Base-by-base conservation (phyloP, 129 eudicot species). In the Silybum marianum region DNA sequence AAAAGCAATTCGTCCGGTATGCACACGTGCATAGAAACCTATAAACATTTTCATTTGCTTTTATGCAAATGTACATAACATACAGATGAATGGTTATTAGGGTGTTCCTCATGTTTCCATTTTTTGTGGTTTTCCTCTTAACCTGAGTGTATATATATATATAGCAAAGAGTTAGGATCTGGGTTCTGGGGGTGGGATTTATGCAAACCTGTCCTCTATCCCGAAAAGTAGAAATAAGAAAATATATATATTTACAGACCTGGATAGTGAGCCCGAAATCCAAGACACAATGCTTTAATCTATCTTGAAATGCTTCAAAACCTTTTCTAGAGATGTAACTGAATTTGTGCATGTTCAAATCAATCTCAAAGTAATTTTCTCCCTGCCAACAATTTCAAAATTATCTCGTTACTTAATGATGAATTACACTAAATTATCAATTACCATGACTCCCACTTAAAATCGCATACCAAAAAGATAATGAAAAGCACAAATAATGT, bases 241-340 rank as follows among this genome's bases (percentile, higher is more conserved):
- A 58, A 24, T 24, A 62, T 73, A 73, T 73, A 73, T 66, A 75
- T 65, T 65, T 66, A 36, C 44, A 14, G 11, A 93, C 99, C 99
- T 96, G 99, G 65, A 96, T 90, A 9, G 99, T 93, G 69, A 93
- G 91, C 25, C 99, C 99, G 75, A 93, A 91, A 84, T 96, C 99
- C 44, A 96, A 74, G 70, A 90, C 85, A 71, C 95, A 93, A 48
- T 73, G 82, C 83, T 96, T 93, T 80, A 96, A 77, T 85, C 98
- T 83, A 68, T 93, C 97, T 75, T 86, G 92, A 79, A 96, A 88
- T 73, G 99, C 91, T 81, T 96, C 99, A 11, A 96, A 88, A 39
- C 99, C 99, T 86, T 90, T 96, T 78, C 98, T 90, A 44, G 97
- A 93, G 70, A 96, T 87, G 85, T 93, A 96, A 83, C 97, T 93